Conservation (phyloP, 129 eudicot genomes). For the Chrysanthemum makinoi region DNA sequence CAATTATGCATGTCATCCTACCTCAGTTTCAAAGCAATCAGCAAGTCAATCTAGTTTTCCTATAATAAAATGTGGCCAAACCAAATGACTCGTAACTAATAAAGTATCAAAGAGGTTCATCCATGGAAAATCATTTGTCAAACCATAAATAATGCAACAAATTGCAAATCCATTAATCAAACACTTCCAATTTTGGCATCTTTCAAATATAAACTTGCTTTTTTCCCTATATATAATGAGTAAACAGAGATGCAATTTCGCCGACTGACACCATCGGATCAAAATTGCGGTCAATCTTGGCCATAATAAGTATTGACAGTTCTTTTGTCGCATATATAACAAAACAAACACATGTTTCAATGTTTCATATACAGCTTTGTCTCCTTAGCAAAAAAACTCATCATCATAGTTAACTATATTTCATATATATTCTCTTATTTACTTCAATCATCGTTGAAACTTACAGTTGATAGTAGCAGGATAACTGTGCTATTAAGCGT, state of each 20-base stretch:
- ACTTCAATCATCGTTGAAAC: neutral
- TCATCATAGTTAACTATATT: neutral
- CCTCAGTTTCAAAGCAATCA: slow-evolving; percentile 8
- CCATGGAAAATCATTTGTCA: neutral
- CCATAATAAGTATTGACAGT: no score
- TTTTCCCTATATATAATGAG: neutral
- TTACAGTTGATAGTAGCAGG: neutral
- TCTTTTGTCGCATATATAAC: no score
- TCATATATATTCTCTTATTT: neutral
- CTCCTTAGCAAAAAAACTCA: neutral
- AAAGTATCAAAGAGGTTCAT: slow-evolving; percentile 2
- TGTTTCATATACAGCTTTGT: no score
- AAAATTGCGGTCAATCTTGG: no score
- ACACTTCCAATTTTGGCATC: neutral
- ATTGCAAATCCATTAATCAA: neutral
- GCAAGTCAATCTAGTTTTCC: no score
- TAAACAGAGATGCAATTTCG: no score
- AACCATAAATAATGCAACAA: slow-evolving; percentile 3
- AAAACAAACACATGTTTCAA: no score
- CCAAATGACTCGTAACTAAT: slow-evolving; percentile 11
- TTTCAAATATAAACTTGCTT: neutral
- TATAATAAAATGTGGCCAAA: neutral
- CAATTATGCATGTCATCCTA: neutral
- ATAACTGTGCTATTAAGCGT: no score
- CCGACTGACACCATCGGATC: no score